Percentiles rank a stretch among this genome's conserved stretches.
These are phyloP conservation scores for Candida fluviatilis DNA, from an alignment of 805 yeast genomes.

Conservation along the genomic window DNA sequence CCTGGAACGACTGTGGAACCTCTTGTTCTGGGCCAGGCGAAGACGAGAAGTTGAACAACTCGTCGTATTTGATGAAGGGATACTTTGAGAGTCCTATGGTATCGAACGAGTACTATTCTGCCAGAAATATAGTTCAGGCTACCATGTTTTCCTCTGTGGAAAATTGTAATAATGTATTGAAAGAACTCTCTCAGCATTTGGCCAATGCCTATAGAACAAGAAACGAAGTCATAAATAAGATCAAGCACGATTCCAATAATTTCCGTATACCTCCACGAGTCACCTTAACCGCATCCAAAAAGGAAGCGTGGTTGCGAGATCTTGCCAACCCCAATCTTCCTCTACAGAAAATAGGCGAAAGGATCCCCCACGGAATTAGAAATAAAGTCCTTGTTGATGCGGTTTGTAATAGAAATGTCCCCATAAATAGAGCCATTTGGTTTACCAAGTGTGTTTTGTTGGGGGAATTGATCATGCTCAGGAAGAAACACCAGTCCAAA, in stretches of 20 bases:
- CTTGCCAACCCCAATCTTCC: constrained; percentile 67
- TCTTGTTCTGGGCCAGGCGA: constrained; percentile 11
- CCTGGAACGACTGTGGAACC: constrained; percentile 55
- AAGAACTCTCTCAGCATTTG: constrained; percentile 35
- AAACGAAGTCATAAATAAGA: constrained; percentile 38
- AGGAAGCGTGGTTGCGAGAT: constrained; percentile 82
- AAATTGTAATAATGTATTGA: constrained; percentile 30
- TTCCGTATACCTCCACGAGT: constrained; percentile 86
- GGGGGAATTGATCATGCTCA: constrained; percentile 50
- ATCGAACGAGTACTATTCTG: constrained; percentile 66
- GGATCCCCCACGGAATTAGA: constrained; percentile 87
- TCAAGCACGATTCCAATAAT: constrained; percentile 26
- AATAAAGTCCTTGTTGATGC: constrained; percentile 71
- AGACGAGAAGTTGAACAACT: constrained; percentile 50
- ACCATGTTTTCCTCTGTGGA: constrained; percentile 34
- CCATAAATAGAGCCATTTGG: constrained; percentile 85
- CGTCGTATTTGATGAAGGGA: constrained; percentile 61
- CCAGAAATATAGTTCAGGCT: constrained; percentile 54
- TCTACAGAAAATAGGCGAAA: constrained; percentile 61
- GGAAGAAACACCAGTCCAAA: constrained; percentile 26
- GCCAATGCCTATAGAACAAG: constrained; percentile 34
- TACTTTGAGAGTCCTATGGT: constrained; percentile 58
- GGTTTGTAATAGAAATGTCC: constrained; percentile 62
- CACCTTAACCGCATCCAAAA: constrained; percentile 80
- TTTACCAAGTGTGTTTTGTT: constrained; percentile 82